Evolutionary conservation across 2,329 filamentous ascomycete genomes (phyloP).

Genomic region (Aureobasidium pullulans): DNA sequence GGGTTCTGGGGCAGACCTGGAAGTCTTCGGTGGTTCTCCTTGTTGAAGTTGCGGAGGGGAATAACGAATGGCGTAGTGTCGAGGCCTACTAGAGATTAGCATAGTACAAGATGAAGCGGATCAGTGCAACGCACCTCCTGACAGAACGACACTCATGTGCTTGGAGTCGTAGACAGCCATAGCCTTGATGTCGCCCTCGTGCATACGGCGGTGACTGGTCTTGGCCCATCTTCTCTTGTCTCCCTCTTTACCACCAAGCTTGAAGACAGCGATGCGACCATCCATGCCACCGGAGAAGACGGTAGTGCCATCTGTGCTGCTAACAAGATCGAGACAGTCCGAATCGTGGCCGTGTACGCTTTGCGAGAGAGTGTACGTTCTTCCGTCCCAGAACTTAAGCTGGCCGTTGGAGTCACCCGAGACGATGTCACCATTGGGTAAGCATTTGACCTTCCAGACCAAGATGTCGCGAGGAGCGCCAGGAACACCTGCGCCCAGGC

Average conservation of each 20-base stretch:
- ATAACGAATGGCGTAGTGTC: conserved; percentile 78
- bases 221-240: conserved; percentile 66
- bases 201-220: conserved; percentile 76
- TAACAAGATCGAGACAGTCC: conserved; percentile 82
- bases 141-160: conserved; percentile 77
- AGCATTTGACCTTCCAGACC: conserved; percentile 86
- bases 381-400: conserved; percentile 87
- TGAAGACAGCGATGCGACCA: conserved; percentile 76
- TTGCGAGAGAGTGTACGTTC: conserved; percentile 82
- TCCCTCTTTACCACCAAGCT: conserved; percentile 46
- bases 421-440: conserved; percentile 82
- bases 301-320: conserved; percentile 69
- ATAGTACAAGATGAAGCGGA: too few species aligned
- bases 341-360: conserved; percentile 80
- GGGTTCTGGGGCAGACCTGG: conserved; percentile 76
- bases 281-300: conserved; percentile 92
- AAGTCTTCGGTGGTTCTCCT: conserved; percentile 74
- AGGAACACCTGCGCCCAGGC: conserved; percentile 68
- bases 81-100: conserved; percentile 50
- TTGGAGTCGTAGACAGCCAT: conserved; percentile 84
- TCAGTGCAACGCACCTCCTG: conserved; percentile 54
- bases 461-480: conserved; percentile 79
- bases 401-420: conserved; percentile 94
- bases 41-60: conserved; percentile 67
- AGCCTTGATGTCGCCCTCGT: conserved; percentile 90